Percentiles rank a stretch among this genome's conserved stretches.
These are phyloP conservation scores for Phoma sp. DNA, from an alignment of 2,329 filamentous ascomycete genomes.

Conservation along the genomic window DNA sequence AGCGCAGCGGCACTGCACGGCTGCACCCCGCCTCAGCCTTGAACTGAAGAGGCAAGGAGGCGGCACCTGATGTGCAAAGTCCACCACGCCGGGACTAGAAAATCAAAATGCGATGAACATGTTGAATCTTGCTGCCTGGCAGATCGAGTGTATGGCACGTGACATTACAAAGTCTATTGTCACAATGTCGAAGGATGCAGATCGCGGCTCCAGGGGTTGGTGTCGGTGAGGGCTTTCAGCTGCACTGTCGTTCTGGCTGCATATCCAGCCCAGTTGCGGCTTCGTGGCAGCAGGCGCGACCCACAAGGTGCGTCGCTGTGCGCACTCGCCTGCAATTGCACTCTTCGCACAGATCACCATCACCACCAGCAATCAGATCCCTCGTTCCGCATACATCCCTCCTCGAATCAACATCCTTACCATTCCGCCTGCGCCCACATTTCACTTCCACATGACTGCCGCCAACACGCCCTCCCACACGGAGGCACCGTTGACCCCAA, in stretches of 20 bases:
- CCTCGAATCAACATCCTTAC: slow-evolving; percentile 22
- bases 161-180: slow-evolving; percentile 8
- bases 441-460: slow-evolving; percentile 23
- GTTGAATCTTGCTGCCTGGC: slow-evolving; percentile 17
- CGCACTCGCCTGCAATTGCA: slow-evolving; percentile 22
- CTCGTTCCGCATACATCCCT: slow-evolving; percentile 25
- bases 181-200: slow-evolving; percentile 8
- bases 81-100: slow-evolving; percentile 8
- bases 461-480: slow-evolving; percentile 18
- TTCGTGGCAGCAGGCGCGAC: slow-evolving; percentile 18
- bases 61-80: slow-evolving; percentile 28
- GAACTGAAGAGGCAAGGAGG: slow-evolving; percentile 22
- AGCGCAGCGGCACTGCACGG: slow-evolving; percentile 18
- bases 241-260: slow-evolving; percentile 11
- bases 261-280: slow-evolving; percentile 9
- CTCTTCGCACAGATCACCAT: slow-evolving; percentile 22
- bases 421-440: slow-evolving; percentile 17
- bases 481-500: slow-evolving; percentile 28
- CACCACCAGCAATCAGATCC: slow-evolving; percentile 20
- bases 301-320: slow-evolving; percentile 21
- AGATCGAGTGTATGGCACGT: slow-evolving; percentile 13
- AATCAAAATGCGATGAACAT: slow-evolving; percentile 1
- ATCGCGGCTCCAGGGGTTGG: slow-evolving; percentile 8
- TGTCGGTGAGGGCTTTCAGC: slow-evolving; percentile 12
- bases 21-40: slow-evolving; percentile 18